Percentiles rank a stretch among this genome's conserved stretches.
These are phyloP conservation scores for Dendrobium huoshanense DNA, from an alignment of 106 monocot species.

Conservation along the genomic window DNA sequence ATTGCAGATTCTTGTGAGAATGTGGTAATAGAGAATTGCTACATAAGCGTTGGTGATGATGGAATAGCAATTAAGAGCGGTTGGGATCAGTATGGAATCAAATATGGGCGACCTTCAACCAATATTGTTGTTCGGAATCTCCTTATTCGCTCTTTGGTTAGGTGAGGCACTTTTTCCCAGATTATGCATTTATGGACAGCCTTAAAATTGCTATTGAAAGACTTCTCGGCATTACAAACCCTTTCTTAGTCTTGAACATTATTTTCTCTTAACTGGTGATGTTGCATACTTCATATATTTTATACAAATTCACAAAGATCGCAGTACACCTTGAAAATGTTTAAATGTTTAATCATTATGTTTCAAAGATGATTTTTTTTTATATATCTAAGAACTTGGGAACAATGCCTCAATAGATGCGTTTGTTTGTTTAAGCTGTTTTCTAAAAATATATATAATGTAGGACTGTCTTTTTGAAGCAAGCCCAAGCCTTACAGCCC, in stretches of 20 bases:
- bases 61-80: slow-evolving; percentile 82
- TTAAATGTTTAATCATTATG: neutral
- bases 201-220: neutral
- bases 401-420: neutral
- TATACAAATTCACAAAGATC: neutral
- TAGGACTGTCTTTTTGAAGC: no score
- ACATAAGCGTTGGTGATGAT: slow-evolving; percentile 74
- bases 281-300: neutral
- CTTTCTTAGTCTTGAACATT: neutral
- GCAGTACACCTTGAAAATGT: neutral
- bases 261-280: neutral
- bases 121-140: slow-evolving; percentile 64
- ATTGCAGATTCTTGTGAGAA: slow-evolving; percentile 66
- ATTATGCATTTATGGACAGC: neutral
- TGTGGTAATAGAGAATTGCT: slow-evolving; percentile 67
- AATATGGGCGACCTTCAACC: slow-evolving; percentile 51
- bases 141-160: slow-evolving; percentile 45
- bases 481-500: no score
- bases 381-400: neutral
- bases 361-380: neutral
- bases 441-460: neutral
- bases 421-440: neutral
- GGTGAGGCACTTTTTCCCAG: slow-evolving; percentile 27
- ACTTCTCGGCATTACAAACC: neutral
- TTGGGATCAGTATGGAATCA: slow-evolving; percentile 75